phyloP scores from a whole-genome alignment of 2,329 filamentous ascomycete species.

The Ceratocystis destructans region DNA sequence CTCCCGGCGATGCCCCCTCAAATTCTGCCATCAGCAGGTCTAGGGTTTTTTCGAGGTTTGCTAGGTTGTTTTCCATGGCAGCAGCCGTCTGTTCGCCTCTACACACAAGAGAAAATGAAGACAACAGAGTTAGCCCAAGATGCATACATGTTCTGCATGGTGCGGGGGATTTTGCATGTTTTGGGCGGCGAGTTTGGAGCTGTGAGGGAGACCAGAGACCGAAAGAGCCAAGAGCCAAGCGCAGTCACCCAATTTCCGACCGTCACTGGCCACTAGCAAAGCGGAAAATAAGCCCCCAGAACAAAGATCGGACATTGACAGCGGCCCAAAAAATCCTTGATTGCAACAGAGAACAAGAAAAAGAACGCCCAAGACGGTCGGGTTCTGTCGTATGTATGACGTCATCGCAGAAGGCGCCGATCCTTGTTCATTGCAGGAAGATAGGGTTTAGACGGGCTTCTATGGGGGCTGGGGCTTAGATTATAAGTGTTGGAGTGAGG shows the following conservation, averaged over 20 bases:
- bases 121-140: not conserved
- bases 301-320: no score
- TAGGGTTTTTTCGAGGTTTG: constrained; percentile 40
- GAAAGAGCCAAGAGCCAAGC: not conserved
- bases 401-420: not conserved
- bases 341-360: not conserved
- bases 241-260: no score
- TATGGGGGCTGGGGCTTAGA: not conserved
- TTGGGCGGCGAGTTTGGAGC: not conserved
- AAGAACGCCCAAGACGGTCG: not conserved
- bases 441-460: not conserved
- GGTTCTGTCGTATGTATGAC: not conserved
- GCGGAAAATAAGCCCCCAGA: no score
- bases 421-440: not conserved
- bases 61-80: constrained; percentile 39
- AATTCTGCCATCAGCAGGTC: constrained; percentile 40
- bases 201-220: not conserved
- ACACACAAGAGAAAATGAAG: constrained; percentile 16
- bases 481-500: not conserved
- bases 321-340: no score
- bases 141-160: not conserved
- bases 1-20: constrained; percentile 24
- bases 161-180: not conserved
- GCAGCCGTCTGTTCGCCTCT: constrained; percentile 43
- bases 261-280: no score